Evolutionary conservation across 176 grass and related monocot genomes (phyloP), one percentile per base, ranked within the genome.

Genomic region (Cocos nucifera): DNA sequence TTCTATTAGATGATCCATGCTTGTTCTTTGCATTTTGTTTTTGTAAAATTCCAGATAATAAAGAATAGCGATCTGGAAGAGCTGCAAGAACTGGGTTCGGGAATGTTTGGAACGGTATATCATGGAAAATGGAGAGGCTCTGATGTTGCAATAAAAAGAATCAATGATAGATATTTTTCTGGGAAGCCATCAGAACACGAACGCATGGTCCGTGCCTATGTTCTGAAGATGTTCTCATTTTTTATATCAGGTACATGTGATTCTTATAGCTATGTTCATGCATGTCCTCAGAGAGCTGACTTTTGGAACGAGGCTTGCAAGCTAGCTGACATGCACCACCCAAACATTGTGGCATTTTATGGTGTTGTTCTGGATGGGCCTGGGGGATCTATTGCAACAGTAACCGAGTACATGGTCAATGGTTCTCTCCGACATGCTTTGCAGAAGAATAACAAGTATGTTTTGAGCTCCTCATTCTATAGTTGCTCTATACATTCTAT

Each of bases 301-400:
- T 99, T 99, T 70, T 99, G 94, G 94, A 99, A 93, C 54, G 94
- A 99, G 65, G 94, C 94, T 68, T 85, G 75, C 69, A 99, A 93
- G 56, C 82, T 99, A 70, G 85, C 88, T 3, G 79, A 88, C 61
- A 67, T 99, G 24, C 94, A 99, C 59, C 94, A 99, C 49, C 94
- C 94, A 20, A 99, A 99, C 56, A 88, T 99, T 39, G 94, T 99
- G 15, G 85, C 94, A 15, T 93, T 99, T 73, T 99, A 99, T 19
- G 94, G 94, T 19, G 81, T 99, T 77, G 94, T 89, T 73, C 75
- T 92, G 28, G 94, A 99, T 68, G 94, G 94, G 56, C 88, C 85
- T 22, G 94, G 85, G 50, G 88, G 88, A 49, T 85, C 84, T 22
- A 89, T 99, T 59, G 88, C 94, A 61, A 99, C 94, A 4, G 81